Conservation (phyloP, 306 rosid species). For the Casuarina glauca region DNA sequence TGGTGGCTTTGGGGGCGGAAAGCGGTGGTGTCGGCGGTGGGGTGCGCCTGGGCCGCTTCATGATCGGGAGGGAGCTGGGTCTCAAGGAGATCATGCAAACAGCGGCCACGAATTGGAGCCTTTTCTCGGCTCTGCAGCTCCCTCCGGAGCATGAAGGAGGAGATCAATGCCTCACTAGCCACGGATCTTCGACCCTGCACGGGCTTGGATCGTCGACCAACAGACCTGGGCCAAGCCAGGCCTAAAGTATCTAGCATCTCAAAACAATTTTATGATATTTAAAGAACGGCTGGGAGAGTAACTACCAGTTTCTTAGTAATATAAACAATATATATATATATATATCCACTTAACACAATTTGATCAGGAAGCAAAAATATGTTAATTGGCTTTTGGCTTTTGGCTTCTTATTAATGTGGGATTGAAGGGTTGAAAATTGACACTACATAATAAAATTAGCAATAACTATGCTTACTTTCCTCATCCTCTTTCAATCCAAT, state of each 20-base stretch:
- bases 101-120: slow-evolving; percentile 10
- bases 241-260: background rate
- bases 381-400: no score
- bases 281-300: no score
- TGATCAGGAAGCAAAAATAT: no score
- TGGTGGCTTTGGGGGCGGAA: slow-evolving; percentile 34
- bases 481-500: no score
- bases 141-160: slow-evolving; percentile 4
- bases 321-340: no score
- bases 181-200: background rate
- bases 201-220: background rate
- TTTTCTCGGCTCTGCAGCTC: background rate
- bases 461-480: no score
- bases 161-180: slow-evolving; percentile 10
- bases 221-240: background rate
- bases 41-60: slow-evolving; percentile 45
- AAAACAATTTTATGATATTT: no score
- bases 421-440: no score
- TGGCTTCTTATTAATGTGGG: no score
- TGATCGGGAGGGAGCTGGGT: slow-evolving; percentile 21
- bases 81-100: slow-evolving; percentile 27
- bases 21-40: slow-evolving; percentile 24
- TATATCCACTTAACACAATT: no score
- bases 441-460: no score
- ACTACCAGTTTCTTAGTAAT: no score